Base-by-base conservation (phyloP, 2,329 filamentous ascomycete genomes). In the Aspergillus sergii region DNA sequence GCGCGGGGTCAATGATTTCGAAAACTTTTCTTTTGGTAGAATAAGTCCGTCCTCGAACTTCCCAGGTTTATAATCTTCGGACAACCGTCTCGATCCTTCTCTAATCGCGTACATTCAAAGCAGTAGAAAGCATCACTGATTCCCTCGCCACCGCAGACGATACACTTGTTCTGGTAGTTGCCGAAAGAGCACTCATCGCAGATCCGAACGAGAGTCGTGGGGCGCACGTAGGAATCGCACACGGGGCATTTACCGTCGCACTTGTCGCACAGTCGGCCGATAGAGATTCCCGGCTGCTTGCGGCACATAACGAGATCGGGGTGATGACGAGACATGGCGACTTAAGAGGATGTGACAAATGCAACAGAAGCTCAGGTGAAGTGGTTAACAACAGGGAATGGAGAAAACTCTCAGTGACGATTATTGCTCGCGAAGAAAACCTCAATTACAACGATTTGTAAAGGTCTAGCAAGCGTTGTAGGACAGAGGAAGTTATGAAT, bases 91-190 rank as follows among this genome's bases (percentile, higher is more conserved):
- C 95, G 85, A 77, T 99, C 95, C 81, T 98, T 99, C 79, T 99
- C 95, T 19, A 99, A 83, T 9, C 95, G 87, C 63, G 95, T 99
- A 79, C 95, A 99, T 81, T 99, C 95, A 76, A 98, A 98, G 84
- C 95, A 99, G 84, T 99, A 99, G 80, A 98, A 98, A 57, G 95
- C 95, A 78, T 99, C 95, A 39, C 91, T 95, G 78, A 99, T 99
- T 34, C 95, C 95, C 82, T 98, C 95, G 72, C 95, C 95, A 78
- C 95, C 95, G 81, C 95, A 99, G 50, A 99, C 95, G 71, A 99
- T 93, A 78, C 95, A 99, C 81, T 99, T 99, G 84, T 99, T 99
- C 83, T 98, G 95, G 84, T 97, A 99, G 86, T 99, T 99, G 76
- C 95, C 95, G 79, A 99, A 99, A 78, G 92, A 94, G 85, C 95